Percentiles rank a stretch among this genome's conserved stretches.
Conservation (phyloP, 2,329 filamentous ascomycete genomes). For the Aspergillus intermedius region DNA sequence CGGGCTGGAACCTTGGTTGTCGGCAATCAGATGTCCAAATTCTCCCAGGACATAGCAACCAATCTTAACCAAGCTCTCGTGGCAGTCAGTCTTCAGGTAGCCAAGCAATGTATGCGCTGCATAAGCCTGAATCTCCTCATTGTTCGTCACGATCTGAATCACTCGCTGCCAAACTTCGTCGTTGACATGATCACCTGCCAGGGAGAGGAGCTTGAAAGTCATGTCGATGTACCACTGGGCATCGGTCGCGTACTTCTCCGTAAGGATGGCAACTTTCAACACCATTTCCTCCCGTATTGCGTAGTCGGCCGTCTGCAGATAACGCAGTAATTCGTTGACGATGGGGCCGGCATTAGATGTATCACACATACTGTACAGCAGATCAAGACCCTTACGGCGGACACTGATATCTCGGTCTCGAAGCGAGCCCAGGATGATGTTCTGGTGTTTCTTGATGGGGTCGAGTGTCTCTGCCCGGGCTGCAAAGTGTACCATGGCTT, state of each 20-base stretch:
- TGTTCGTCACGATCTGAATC: slow-evolving; percentile 98
- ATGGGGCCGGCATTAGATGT: slow-evolving; percentile 88
- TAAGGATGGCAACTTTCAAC: slow-evolving; percentile 94
- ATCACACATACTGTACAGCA: slow-evolving; percentile 99
- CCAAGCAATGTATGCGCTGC: slow-evolving; percentile 88
- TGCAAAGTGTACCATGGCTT: slow-evolving; percentile 97
- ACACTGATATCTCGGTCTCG: slow-evolving; percentile 97
- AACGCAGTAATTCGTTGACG: slow-evolving; percentile 86
- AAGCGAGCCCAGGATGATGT: slow-evolving; percentile 87
- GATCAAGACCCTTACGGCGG: slow-evolving; percentile 85
- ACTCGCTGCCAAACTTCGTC: slow-evolving; percentile 99
- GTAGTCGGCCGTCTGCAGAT: slow-evolving; percentile 93
- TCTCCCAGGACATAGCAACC: slow-evolving; percentile 93
- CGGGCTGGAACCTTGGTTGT: slow-evolving; percentile 83
- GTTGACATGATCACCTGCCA: slow-evolving; percentile 96
- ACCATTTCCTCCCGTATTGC: slow-evolving; percentile 99
- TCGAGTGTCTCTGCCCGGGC: slow-evolving; percentile 89
- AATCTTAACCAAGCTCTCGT: slow-evolving; percentile 96
- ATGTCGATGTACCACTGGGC: slow-evolving; percentile 99
- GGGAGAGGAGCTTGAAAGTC: slow-evolving; percentile 83
- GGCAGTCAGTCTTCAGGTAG: slow-evolving; percentile 88
- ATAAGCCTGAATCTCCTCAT: slow-evolving; percentile 95
- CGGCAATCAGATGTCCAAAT: slow-evolving; percentile 93
- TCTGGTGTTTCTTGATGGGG: slow-evolving; percentile 96
- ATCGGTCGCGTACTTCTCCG: slow-evolving; percentile 96